phyloP scores from a whole-genome alignment of 2,329 filamentous ascomycete genomes.

The Ramichloridium luteum region DNA sequence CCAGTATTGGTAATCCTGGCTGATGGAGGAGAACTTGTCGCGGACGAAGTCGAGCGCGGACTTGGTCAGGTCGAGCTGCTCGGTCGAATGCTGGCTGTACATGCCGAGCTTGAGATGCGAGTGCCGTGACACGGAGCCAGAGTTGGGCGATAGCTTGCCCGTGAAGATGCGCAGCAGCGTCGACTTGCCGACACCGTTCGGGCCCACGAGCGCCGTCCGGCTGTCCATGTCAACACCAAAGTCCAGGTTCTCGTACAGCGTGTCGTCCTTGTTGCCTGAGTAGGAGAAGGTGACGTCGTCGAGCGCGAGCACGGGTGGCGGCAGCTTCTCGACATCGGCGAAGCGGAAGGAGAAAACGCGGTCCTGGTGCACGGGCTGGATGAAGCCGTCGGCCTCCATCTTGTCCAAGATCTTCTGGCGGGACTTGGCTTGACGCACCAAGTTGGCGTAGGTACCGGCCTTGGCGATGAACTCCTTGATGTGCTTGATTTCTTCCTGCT shows the following conservation, averaged over 20 bases:
- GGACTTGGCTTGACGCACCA: constrained; percentile 97
- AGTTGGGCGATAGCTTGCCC: constrained; percentile 76
- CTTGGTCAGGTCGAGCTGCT: constrained; percentile 97
- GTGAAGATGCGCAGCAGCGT: constrained; percentile 95
- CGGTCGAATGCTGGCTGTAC: constrained; percentile 96
- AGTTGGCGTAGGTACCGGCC: constrained; percentile 98
- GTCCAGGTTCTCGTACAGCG: constrained; percentile 91
- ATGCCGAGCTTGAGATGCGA: constrained; percentile 97
- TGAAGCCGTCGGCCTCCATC: constrained; percentile 99
- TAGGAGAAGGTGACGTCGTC: constrained; percentile 98
- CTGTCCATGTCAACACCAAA: constrained; percentile 99
- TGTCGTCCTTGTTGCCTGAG: constrained; percentile 77
- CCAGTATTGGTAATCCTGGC: constrained; percentile 99
- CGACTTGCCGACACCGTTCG: constrained; percentile 98
- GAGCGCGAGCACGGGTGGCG: constrained; percentile 88
- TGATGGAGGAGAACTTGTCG: constrained; percentile 80
- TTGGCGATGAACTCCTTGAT: constrained; percentile 99
- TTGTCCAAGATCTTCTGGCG: constrained; percentile 99
- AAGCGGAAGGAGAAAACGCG: constrained; percentile 95
- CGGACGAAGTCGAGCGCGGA: constrained; percentile 94
- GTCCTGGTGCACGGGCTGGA: constrained; percentile 76
- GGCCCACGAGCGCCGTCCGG: constrained; percentile 87
- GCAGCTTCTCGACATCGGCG: constrained; percentile 98
- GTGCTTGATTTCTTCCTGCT: constrained; percentile 97
- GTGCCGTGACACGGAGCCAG: constrained; percentile 73